These are phyloP conservation scores for Pigoraptor vietnamica DNA, from an alignment of 78 protist genomes.

Conservation along the genomic window DNA sequence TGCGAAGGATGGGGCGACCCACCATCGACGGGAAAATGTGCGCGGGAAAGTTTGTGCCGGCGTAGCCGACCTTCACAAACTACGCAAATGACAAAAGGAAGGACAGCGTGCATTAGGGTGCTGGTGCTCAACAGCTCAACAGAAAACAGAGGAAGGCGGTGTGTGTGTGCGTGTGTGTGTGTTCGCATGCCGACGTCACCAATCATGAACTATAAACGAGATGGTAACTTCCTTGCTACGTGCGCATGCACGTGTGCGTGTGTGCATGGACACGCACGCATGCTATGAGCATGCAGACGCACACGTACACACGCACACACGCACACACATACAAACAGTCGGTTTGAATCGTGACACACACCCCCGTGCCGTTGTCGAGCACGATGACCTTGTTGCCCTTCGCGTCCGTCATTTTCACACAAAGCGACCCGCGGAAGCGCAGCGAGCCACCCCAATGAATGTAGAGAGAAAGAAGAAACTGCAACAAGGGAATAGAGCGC, in stretches of 20 bases:
- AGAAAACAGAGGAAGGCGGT: not conserved
- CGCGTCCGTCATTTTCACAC: not conserved
- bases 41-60: slow-evolving; percentile 95
- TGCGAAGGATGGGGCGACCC: slow-evolving; percentile 95
- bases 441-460: not conserved
- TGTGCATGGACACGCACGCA: no score
- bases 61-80: slow-evolving; percentile 97
- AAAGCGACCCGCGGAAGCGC: not conserved
- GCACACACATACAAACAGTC: not conserved
- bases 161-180: not conserved
- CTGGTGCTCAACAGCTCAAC: not conserved
- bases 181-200: not conserved
- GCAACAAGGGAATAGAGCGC: not conserved
- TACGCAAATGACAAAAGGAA: not conserved
- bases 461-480: not conserved
- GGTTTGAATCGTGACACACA: not conserved
- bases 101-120: not conserved
- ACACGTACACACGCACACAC: not conserved
- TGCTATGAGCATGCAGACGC: no score
- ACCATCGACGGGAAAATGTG: slow-evolving; percentile 95
- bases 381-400: slow-evolving; percentile 59
- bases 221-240: no score
- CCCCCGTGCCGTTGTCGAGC: slow-evolving; percentile 96
- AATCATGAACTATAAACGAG: not conserved
- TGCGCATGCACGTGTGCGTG: no score